Evolutionary conservation across 768 basidiomycete genomes (phyloP), one percentile per base, ranked within the genome.

Genomic region (Trichaptum fuscoviolaceum): DNA sequence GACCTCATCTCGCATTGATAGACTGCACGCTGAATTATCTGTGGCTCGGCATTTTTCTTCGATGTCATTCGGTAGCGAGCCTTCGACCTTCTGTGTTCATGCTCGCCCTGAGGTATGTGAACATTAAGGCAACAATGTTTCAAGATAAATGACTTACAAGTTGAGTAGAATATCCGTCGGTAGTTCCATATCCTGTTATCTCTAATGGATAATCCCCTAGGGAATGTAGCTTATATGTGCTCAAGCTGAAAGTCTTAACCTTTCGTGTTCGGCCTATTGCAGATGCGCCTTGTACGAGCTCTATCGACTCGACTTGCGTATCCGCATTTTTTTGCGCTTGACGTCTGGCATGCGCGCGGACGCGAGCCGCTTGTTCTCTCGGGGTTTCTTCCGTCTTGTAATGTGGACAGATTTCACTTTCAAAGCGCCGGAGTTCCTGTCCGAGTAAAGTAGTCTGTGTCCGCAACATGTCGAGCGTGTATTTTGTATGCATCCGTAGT

Each of bases 211-310:
- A 64, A 36, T 67, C 30, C 12, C 66, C 66, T 20, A 67, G 42
- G 15, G 63, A 24, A 63, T 67, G 66, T 9, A 57, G 5, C 27
- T 64, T 67, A 35, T 23, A 57, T 5, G 66, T 67, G 23, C 35
- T 24, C 64, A 64, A 20, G 35, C 65, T 78, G 75, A 76, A 77
- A 59, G 5, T 35, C 58, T 62, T 62, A 24, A 35, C 35, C 59
- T 62, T 66, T 4, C 57, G 7, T 25, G 12, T 60, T 27, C 57
- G 1, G 64, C 70, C 72, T 62, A 74, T 65, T 6, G 75, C 66
- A 1, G 76, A 61, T 42, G 71, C 72, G 58, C 76, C 69, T 63
- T 67, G 75, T 58, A 30, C 20, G 2, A 8, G 57, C 8, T 30
- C 30, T 30, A 8, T 30, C 4, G 30, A 30, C 30, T 30, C 4